Evolutionary conservation across 306 rosid genomes (phyloP).

Genomic region (Quercus aquifolioides): DNA sequence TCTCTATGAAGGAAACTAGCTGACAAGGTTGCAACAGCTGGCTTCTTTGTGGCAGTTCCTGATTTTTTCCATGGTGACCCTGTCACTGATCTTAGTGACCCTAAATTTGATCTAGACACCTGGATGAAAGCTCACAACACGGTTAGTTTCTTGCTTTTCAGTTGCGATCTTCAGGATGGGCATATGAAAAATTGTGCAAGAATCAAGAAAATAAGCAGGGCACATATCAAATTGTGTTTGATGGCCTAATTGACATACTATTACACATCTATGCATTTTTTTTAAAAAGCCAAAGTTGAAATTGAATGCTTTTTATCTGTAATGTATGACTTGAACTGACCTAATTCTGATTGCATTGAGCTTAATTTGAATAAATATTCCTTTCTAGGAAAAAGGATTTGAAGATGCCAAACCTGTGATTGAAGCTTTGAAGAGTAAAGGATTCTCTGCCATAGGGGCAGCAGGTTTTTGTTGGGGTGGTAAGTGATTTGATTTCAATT

Average conservation of each 20-base stretch:
- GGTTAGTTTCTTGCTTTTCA: constrained; percentile 27
- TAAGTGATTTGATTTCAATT: constrained; percentile 10
- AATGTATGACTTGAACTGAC: background rate
- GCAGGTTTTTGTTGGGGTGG: constrained; percentile 81
- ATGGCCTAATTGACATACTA: background rate
- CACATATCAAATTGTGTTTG: background rate
- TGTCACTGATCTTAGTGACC: constrained; percentile 15
- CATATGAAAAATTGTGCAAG: background rate
- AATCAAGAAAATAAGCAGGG: background rate
- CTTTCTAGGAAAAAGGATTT: constrained; percentile 41
- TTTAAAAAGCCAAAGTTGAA: background rate
- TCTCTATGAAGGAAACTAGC: constrained; percentile 52
- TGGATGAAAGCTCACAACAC: constrained; percentile 42
- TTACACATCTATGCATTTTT: background rate
- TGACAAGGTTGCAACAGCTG: constrained; percentile 72
- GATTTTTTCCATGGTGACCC: constrained; percentile 72
- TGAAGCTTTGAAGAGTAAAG: constrained; percentile 51
- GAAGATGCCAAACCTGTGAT: constrained; percentile 47
- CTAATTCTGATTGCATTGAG: background rate
- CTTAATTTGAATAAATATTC: background rate
- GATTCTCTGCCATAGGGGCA: constrained; percentile 52
- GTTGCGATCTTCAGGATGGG: background rate
- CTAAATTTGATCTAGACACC: constrained; percentile 12
- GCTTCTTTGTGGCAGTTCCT: constrained; percentile 70
- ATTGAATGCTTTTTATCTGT: background rate